A percentile compares a stretch with the other conserved stretches of the same genome.
These are phyloP conservation scores for Chaetomium olivaceum DNA, from an alignment of 2,329 filamentous ascomycete genomes.

Conservation along the genomic window DNA sequence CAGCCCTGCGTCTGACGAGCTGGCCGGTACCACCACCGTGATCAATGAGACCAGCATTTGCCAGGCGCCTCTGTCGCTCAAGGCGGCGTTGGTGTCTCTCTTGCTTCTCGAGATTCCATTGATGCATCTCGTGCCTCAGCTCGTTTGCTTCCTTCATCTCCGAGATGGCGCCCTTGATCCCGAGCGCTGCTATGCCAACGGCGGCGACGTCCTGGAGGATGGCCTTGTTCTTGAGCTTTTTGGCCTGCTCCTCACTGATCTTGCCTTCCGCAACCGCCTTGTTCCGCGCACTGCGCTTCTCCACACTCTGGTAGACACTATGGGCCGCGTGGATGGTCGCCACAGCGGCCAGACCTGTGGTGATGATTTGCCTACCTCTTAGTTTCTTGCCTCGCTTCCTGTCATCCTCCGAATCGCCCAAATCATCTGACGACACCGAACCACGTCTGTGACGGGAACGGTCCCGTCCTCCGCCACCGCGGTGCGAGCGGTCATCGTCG, in stretches of 20 bases:
- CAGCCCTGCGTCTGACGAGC: slow-evolving; percentile 43
- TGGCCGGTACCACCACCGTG: slow-evolving; percentile 29
- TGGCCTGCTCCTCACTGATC: slow-evolving; percentile 53
- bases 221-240: slow-evolving; percentile 59
- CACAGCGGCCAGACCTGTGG: slow-evolving; percentile 57
- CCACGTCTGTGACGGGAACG: slow-evolving; percentile 45
- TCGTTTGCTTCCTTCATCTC: slow-evolving; percentile 59
- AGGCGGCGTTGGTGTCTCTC: slow-evolving; percentile 52
- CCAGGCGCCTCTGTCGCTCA: slow-evolving; percentile 37
- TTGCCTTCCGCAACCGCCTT: slow-evolving; percentile 56
- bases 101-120: slow-evolving; percentile 52
- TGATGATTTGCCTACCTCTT: slow-evolving; percentile 63
- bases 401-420: slow-evolving; percentile 60
- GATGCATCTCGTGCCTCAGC: slow-evolving; percentile 48
- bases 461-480: slow-evolving; percentile 41
- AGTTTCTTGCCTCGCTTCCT: slow-evolving; percentile 56
- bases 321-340: slow-evolving; percentile 63
- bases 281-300: slow-evolving; percentile 55
- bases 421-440: slow-evolving; percentile 52
- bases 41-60: slow-evolving; percentile 23
- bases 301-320: slow-evolving; percentile 59
- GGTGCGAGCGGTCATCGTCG: slow-evolving; percentile 49
- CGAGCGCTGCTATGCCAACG: slow-evolving; percentile 58
- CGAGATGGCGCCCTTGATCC: slow-evolving; percentile 57
- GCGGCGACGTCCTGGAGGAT: slow-evolving; percentile 60